Percentiles rank a stretch among this genome's conserved stretches.
Evolutionary conservation across 139 green algal genomes (phyloP).

Genomic region (Pseudopediastrum boryanum): DNA sequence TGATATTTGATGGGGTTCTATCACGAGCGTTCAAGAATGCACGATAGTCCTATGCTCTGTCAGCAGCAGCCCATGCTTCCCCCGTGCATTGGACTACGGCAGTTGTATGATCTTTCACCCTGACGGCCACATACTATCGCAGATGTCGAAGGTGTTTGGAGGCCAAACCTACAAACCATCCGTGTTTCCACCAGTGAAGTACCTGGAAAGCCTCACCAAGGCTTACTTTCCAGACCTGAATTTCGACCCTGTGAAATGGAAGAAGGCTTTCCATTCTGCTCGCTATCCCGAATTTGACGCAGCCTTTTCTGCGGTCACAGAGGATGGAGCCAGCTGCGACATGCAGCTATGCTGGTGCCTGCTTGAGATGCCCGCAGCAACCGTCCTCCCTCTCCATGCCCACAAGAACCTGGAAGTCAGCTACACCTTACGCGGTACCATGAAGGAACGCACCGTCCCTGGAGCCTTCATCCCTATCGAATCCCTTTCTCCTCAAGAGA

Average conservation of each 20-base stretch:
- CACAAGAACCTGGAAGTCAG: slow-evolving; percentile 3
- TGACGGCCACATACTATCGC: too few species aligned
- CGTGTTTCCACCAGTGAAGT: too few species aligned
- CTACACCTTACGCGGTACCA: background rate
- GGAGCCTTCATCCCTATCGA: background rate
- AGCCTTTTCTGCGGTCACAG: background rate
- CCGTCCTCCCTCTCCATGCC: background rate
- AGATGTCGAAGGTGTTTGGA: too few species aligned
- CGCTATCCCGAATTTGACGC: background rate
- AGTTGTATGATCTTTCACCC: too few species aligned
- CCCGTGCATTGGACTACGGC: too few species aligned
- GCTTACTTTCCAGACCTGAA: background rate
- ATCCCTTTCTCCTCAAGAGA: background rate
- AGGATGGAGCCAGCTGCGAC: background rate
- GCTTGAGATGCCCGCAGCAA: background rate
- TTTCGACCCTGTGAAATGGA: background rate
- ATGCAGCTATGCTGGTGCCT: slow-evolving; percentile 13
- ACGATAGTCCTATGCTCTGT: too few species aligned
- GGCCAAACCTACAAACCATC: too few species aligned
- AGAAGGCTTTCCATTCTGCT: background rate
- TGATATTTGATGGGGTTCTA: too few species aligned
- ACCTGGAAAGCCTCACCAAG: too few species aligned
- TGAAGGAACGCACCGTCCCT: background rate
- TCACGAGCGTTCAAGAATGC: too few species aligned
- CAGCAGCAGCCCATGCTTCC: too few species aligned